These are phyloP conservation scores for Vitis rupestris DNA, from an alignment of 164 flowering plant species.

Conservation along the genomic window DNA sequence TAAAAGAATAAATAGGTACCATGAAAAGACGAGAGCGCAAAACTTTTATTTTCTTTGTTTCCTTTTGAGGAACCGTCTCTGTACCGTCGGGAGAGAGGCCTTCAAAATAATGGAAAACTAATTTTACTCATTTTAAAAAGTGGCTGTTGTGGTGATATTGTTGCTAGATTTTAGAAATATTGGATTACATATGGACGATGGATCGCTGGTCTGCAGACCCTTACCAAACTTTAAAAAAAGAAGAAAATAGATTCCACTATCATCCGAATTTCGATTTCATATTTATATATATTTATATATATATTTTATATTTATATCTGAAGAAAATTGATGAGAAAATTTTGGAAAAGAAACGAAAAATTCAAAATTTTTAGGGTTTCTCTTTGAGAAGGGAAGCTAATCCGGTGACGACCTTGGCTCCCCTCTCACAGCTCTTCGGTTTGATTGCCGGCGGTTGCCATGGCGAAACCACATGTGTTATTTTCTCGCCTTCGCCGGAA, in stretches of 20 bases:
- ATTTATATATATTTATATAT: slow-evolving; percentile 6
- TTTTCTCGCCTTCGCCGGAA: slow-evolving; percentile 17
- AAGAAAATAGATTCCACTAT: background rate
- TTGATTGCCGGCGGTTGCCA: slow-evolving; percentile 73
- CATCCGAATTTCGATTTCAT: slow-evolving; percentile 17
- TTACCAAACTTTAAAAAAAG: background rate
- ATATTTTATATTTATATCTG: slow-evolving; percentile 10
- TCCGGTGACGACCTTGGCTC: slow-evolving; percentile 61
- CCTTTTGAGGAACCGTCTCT: too few relatives aligned
- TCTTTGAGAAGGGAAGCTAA: slow-evolving; percentile 68
- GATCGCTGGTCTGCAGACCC: background rate
- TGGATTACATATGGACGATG: too few relatives aligned
- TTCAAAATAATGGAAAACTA: too few relatives aligned
- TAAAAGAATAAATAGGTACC: background rate
- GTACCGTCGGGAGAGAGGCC: too few relatives aligned
- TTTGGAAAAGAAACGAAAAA: slow-evolving; percentile 9
- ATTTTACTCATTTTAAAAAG: too few relatives aligned
- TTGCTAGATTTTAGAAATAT: too few relatives aligned
- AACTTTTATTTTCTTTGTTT: too few relatives aligned
- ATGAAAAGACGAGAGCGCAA: slow-evolving; percentile 19
- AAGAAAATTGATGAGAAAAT: background rate
- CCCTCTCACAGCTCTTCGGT: slow-evolving; percentile 46
- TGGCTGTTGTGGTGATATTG: too few relatives aligned
- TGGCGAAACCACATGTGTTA: slow-evolving; percentile 10
- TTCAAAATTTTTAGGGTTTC: slow-evolving; percentile 45